A percentile compares a stretch with the other conserved stretches of the same genome.
phyloP scores from a whole-genome alignment of 108 stramenopile species.

The Cylindrotheca closterium region DNA sequence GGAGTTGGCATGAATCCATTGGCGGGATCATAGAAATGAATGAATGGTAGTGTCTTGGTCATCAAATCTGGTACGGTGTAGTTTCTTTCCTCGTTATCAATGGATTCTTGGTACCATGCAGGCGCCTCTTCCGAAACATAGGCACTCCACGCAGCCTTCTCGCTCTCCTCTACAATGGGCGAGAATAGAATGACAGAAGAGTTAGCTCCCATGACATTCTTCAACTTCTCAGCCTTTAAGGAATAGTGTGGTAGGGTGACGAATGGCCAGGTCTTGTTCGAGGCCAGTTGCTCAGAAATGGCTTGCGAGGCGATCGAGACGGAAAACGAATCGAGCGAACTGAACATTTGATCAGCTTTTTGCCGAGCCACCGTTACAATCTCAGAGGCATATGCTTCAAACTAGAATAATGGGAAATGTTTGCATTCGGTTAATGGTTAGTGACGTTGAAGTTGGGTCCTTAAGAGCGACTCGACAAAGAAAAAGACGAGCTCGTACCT shows the following conservation, averaged over 20 bases:
- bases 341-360: neutral
- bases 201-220: neutral
- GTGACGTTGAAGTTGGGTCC: too few relatives aligned
- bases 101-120: neutral
- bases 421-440: too few relatives aligned
- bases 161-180: neutral
- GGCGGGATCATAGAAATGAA: neutral
- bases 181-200: neutral
- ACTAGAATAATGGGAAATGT: neutral
- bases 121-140: neutral
- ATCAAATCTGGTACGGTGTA: neutral
- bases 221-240: neutral
- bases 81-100: neutral
- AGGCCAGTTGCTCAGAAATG: neutral
- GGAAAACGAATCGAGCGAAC: neutral
- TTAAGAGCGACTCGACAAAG: too few relatives aligned
- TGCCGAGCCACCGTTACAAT: neutral
- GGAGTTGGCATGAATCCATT: neutral
- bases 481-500: too few relatives aligned
- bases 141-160: neutral
- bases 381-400: constrained; percentile 1
- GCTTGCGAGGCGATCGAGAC: neutral
- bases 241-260: neutral
- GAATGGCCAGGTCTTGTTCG: neutral
- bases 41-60: neutral